Base-by-base conservation (phyloP, 1,139 yeast genomes). In the Debaryomyces coudertii region DNA sequence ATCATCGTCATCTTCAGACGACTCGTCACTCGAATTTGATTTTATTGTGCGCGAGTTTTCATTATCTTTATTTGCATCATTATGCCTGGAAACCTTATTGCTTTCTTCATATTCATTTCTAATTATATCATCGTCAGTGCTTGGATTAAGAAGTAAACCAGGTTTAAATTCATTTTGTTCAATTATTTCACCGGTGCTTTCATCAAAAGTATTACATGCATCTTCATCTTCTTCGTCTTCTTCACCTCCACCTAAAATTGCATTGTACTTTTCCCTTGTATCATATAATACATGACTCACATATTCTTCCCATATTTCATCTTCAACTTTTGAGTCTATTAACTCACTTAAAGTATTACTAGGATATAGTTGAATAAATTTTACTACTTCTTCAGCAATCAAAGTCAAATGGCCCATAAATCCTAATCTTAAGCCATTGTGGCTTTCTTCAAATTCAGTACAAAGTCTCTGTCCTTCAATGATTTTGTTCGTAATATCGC, bases 381-480 rank as follows among this genome's bases (percentile, higher is more conserved):
- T 95, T 48, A 93, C 97, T 38, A 93, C 96, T 63, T 93, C 99
- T 63, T 95, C 99, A 7, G 97, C 96, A 52, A 95, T 92, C 53
- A 93, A 75, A 0, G 97, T 93, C 61, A 93, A 75, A 66, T 93
- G 99, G 24, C 99, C 99, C 96, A 93, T 95, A 65, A 87, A 95
- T 1, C 99, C 99, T 49, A 92, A 73, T 53, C 97, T 79, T 52
- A 89, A 77, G 1, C 89, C 87, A 46, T 83, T 81, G 48, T 75
- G 67, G 45, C 73, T 71, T 42, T 66, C 70, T 61, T 83, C 87
- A 63, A 87, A 87, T 46, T 82, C 82, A 47, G 82, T 81, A 55
- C 97, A 90, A 49, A 79, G 74, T 53, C 76, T 71, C 63, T 93
- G 96, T 7, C 98, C 98, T 48, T 85, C 82, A 45, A 92, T 81